A percentile compares a stretch with the other conserved stretches of the same genome.
phyloP scores from a whole-genome alignment of 2,329 filamentous ascomycete genomes.

The Rhynchosporium secalis region DNA sequence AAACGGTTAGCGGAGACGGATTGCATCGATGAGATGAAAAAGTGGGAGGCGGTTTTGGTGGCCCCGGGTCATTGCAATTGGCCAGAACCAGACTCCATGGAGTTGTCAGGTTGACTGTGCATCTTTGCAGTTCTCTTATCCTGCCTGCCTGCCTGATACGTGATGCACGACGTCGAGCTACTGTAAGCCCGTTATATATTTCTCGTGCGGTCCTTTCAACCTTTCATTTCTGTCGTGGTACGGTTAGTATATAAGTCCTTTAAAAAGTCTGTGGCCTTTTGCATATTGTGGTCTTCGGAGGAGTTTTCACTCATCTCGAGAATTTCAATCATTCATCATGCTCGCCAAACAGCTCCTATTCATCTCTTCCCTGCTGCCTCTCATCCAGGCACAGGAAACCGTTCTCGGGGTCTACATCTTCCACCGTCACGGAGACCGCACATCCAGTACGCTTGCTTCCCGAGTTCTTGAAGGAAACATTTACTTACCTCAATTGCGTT shows the following conservation, averaged over 20 bases:
- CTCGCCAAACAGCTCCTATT: slow-evolving; percentile 44
- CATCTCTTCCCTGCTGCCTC: slow-evolving; percentile 44
- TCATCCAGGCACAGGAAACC: slow-evolving; percentile 39
- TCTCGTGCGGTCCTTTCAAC: neutral
- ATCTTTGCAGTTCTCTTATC: neutral
- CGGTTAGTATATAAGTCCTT: neutral
- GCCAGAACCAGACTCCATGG: neutral
- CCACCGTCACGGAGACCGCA: slow-evolving; percentile 86
- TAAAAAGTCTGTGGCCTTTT: neutral
- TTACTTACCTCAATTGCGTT: too few relatives aligned
- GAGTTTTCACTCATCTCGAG: neutral
- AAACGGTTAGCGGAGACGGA: neutral
- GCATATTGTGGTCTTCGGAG: neutral
- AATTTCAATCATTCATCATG: slow-evolving; percentile 30
- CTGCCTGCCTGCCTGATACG: too few relatives aligned
- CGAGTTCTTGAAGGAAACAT: too few relatives aligned
- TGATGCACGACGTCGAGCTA: slow-evolving; percentile 7
- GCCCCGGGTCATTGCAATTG: neutral
- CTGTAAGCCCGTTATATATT: neutral
- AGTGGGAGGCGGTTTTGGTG: neutral
- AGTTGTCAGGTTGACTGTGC: slow-evolving; percentile 1
- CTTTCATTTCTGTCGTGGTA: neutral
- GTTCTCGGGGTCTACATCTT: slow-evolving; percentile 80
- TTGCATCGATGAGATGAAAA: neutral
- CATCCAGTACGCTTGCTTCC: slow-evolving; percentile 57